A percentile compares a stretch with the other conserved stretches of the same genome.
Conservation (phyloP, 2,329 filamentous ascomycete species). For the Pseudocercospora musae region DNA sequence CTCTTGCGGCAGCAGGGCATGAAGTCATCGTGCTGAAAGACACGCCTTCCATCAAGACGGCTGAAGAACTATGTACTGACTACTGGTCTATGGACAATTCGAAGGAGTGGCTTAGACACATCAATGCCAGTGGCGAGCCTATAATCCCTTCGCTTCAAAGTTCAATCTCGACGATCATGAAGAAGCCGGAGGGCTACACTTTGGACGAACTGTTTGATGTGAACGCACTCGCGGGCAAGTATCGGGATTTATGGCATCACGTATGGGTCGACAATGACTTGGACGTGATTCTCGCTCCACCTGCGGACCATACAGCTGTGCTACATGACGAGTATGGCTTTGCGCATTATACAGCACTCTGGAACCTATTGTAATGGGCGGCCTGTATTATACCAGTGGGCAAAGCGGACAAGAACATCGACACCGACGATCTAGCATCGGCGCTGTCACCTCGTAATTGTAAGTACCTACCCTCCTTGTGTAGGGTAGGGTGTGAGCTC, state of each 20-base stretch:
- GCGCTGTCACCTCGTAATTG: conserved; percentile 1
- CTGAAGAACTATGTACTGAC: conserved; percentile 39
- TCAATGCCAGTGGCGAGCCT: conserved; percentile 45
- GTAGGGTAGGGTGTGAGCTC: neutral
- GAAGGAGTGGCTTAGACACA: conserved; percentile 33
- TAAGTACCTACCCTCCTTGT: neutral
- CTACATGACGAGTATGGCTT: conserved; percentile 51
- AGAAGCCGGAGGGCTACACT: conserved; percentile 31
- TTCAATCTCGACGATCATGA: conserved; percentile 32
- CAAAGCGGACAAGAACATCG: conserved; percentile 11
- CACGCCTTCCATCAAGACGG: conserved; percentile 33
- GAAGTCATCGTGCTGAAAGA: conserved; percentile 38
- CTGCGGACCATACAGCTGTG: conserved; percentile 51
- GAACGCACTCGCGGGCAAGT: conserved; percentile 37
- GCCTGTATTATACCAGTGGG: conserved; percentile 16
- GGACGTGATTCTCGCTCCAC: conserved; percentile 51
- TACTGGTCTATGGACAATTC: conserved; percentile 43
- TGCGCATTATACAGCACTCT: conserved; percentile 48
- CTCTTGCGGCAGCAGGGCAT: conserved; percentile 46
- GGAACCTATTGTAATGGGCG: conserved; percentile 38
- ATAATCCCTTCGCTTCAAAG: conserved; percentile 40
- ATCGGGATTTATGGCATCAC: conserved; percentile 43
- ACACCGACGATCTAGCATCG: conserved; percentile 12
- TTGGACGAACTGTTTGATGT: conserved; percentile 45
- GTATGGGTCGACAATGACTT: conserved; percentile 44